Conservation (phyloP, 306 rosid species). For the Quercus engelmannii region DNA sequence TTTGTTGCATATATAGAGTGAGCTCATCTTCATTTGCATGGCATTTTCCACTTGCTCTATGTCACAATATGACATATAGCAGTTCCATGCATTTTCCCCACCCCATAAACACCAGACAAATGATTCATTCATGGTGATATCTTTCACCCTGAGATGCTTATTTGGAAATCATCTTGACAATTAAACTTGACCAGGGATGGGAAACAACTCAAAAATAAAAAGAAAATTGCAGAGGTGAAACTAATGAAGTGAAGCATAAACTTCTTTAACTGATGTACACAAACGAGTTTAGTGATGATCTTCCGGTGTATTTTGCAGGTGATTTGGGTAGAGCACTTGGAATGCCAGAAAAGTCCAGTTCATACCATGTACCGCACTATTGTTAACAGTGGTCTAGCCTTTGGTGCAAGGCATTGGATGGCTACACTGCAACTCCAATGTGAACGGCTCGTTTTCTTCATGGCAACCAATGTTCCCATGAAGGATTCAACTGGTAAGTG, state of each 20-base stretch:
- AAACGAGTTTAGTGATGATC: background rate
- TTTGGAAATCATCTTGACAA: background rate
- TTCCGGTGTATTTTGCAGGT: conserved; percentile 38
- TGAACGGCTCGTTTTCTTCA: conserved; percentile 67
- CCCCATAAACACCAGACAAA: background rate
- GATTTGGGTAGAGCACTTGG: conserved; percentile 93
- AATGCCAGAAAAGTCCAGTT: conserved; percentile 76
- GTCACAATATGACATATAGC: background rate
- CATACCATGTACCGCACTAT: conserved; percentile 72
- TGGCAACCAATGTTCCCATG: conserved; percentile 99
- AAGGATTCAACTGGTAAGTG: conserved; percentile 70
- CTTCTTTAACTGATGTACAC: background rate
- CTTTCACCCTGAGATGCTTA: background rate
- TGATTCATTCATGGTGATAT: background rate
- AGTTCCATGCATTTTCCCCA: too few species aligned
- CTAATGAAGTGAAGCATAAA: background rate
- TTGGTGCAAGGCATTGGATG: conserved; percentile 95
- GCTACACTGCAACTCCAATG: conserved; percentile 90
- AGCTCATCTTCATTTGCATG: background rate
- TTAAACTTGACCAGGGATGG: conserved; percentile 25
- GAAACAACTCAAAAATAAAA: conserved; percentile 27
- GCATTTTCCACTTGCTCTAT: background rate
- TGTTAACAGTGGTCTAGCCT: conserved; percentile 79
- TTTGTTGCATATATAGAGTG: too few species aligned
- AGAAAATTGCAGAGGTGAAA: conserved; percentile 24